Evolutionary conservation across 148 eudicot genomes (phyloP), one percentile per base, ranked within the genome.

Genomic region (Persicaria tinctoria): DNA sequence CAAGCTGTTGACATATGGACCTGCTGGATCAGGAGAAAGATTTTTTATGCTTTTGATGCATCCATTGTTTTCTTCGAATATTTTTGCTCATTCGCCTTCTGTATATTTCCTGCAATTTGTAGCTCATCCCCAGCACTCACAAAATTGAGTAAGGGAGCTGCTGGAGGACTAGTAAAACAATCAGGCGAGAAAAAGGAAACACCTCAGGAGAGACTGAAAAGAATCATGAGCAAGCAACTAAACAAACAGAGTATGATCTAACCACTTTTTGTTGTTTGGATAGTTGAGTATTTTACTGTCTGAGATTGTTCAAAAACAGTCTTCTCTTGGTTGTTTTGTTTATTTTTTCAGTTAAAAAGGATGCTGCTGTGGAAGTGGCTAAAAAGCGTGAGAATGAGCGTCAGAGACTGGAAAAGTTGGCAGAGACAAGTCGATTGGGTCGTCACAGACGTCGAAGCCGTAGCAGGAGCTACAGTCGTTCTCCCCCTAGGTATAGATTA

Each of bases 361-460:
- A 95, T 80, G 84, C 99, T 80, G 99, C 93, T 57, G 73, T 79
- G 80, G 99, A 92, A 82, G 89, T 76, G 84, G 99, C 99, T 51
- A 95, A 95, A 89, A 95, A 95, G 88, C 80, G 86, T 76, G 97
- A 95, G 82, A 97, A 85, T 80, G 99, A 95, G 83, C 87, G 91
- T 59, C 93, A 88, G 78, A 87, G 94, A 86, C 85, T 87, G 75
- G 97, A 95, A 81, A 95, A 95, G 72, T 85, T 92, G 27, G 97
- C 96, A n/a, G 99, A 95, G 82, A 88, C 94, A 20, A 95, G 87
- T 80, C 86, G 97, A 68, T 70, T 87, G 68, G 86, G 91, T 74
- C 84, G 93, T 54, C 63, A 87, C 79, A 83, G 93, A 73, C 89
- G 78, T 18, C 90, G 92, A 77, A 95, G 98, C 73, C 89, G 89